Evolutionary conservation across 371 early-diverging fungal species (phyloP), one percentile per base, ranked within the genome.

Genomic region (Haplosporangium sp.): DNA sequence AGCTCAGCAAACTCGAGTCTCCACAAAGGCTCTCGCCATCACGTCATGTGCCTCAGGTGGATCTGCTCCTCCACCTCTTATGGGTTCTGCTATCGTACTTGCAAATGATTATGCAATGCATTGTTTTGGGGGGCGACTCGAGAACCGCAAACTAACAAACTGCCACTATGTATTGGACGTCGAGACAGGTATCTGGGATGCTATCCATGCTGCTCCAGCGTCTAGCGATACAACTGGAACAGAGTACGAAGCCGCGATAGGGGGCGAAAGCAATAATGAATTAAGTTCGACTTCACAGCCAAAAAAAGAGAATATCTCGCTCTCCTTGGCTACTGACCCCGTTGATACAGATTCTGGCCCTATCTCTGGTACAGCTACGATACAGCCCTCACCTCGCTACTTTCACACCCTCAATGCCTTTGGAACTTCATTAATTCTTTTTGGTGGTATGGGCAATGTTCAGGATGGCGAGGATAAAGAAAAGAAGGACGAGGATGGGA

Each of bases 81-180:
- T 92, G 27, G 94, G 94, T 27, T 89, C 91, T 19, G 89, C 94
- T 0, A 85, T 87, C 8, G 87, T 90, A 40, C 87, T 92, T 17
- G 85, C 88, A 40, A 85, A 84, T 39, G 88, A 89, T 50, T 71
- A 72, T 1, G 72, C 81, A 1, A 69, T 92, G 2, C 93, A 91
- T 71, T 87, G 92, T 19, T 93, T 94, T 84, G 94, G 93, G 58
- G 94, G 94, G 17, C 86, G 93, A 19, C 83, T 90, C 4, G 87
- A 89, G n/a, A 88, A 88, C 45, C 88, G 92, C 11, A 87, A 88
- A 83, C 86, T 94, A 71, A 90, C 90, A 38, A 92, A 91, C 66
- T 86, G 92, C 69, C 86, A 92, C 19, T 94, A 90, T 63, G 84
- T 91, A 11, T 84, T 92, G 60, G 86, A 93, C 71, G 83, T 93